These are phyloP conservation scores for Suillus discolor DNA, from an alignment of 768 basidiomycete species.

Conservation along the genomic window DNA sequence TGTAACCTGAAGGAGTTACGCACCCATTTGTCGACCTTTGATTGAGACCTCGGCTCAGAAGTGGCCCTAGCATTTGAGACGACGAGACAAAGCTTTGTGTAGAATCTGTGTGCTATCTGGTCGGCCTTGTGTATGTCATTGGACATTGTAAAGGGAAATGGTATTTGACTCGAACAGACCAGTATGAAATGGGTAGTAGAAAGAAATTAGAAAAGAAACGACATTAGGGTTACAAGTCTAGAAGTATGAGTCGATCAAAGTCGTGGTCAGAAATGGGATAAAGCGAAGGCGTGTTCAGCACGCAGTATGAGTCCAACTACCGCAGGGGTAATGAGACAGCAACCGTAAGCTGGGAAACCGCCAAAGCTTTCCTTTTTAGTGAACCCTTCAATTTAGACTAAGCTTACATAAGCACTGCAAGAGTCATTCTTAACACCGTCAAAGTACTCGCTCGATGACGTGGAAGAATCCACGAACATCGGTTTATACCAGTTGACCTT, in stretches of 20 bases:
- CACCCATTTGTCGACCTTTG: conserved; percentile 83
- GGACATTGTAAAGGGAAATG: conserved; percentile 43
- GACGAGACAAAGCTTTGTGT: conserved; percentile 79
- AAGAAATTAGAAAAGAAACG: conserved; percentile 25
- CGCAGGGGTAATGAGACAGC: conserved; percentile 10
- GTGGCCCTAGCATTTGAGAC: conserved; percentile 76
- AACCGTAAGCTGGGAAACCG: conserved; percentile 7
- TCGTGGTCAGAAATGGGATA: conserved; percentile 3
- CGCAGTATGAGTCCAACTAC: conserved; percentile 7
- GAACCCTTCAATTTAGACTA: neutral
- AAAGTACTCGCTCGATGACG: neutral
- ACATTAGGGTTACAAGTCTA: conserved; percentile 35
- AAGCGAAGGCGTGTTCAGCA: conserved; percentile 8
- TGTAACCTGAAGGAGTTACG: conserved; percentile 27
- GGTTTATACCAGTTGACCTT: neutral
- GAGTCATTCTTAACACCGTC: too few relatives aligned
- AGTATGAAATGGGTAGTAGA: conserved; percentile 25
- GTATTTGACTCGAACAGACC: conserved; percentile 18
- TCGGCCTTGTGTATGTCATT: conserved; percentile 70
- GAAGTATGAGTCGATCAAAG: conserved; percentile 1
- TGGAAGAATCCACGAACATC: neutral
- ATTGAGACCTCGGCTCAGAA: conserved; percentile 40
- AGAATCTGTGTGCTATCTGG: conserved; percentile 84
- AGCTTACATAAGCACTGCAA: neutral
- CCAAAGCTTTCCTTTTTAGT: conserved; percentile 6